phyloP scores from a whole-genome alignment of 495 filamentous ascomycete genomes.

The Sabuloglossum arenarium region DNA sequence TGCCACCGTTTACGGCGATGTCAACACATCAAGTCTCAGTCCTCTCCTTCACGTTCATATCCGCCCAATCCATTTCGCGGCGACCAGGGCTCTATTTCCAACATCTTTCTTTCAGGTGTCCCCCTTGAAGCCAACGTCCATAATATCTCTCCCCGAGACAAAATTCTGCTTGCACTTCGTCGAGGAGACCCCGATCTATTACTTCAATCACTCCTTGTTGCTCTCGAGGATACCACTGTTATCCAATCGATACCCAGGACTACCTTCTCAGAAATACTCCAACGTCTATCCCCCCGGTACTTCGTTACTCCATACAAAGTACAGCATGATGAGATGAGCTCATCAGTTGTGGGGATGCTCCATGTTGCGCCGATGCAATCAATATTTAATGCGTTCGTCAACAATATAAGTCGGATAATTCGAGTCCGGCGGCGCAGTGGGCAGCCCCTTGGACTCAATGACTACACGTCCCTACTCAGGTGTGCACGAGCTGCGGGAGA shows the following conservation, averaged over 20 bases:
- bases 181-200: slow-evolving; percentile 7
- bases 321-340: slow-evolving; percentile 13
- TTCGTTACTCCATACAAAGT: slow-evolving; percentile 10
- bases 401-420: slow-evolving; percentile 19
- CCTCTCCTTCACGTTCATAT: not conserved
- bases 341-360: slow-evolving; percentile 6
- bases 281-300: slow-evolving; percentile 22
- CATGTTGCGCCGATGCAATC: slow-evolving; percentile 13
- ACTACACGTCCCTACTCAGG: slow-evolving; percentile 35
- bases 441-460: slow-evolving; percentile 18
- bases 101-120: not conserved
- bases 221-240: slow-evolving; percentile 8
- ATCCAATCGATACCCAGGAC: slow-evolving; percentile 12
- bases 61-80: not conserved
- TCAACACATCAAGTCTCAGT: not conserved
- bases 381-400: slow-evolving; percentile 21
- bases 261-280: slow-evolving; percentile 28
- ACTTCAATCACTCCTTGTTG: slow-evolving; percentile 8
- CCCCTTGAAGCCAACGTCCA: not conserved
- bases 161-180: not conserved
- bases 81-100: not conserved
- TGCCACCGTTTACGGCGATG: slow-evolving; percentile 5
- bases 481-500: slow-evolving; percentile 30
- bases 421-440: slow-evolving; percentile 16
- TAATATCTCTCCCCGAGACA: not conserved